phyloP scores from a whole-genome alignment of 2,329 filamentous ascomycete genomes.

The Colletotrichum kahawae region DNA sequence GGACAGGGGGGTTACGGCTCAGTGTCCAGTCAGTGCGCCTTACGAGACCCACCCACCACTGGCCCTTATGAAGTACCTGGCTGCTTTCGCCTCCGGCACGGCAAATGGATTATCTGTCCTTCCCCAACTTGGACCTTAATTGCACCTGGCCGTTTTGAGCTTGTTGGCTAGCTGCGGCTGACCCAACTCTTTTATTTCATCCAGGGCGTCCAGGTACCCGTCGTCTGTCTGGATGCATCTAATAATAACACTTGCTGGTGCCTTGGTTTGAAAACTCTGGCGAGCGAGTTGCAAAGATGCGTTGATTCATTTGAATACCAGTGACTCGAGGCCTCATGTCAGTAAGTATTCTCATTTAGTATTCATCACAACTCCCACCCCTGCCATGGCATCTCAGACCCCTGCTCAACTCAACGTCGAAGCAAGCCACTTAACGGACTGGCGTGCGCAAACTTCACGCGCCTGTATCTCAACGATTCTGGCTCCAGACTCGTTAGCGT shows the following conservation, averaged over 20 bases:
- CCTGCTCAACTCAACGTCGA: neutral
- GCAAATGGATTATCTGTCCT: slow-evolving; percentile 24
- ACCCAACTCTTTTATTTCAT: neutral
- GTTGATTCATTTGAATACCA: neutral
- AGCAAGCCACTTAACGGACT: neutral
- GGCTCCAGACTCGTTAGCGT: neutral
- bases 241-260: neutral
- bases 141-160: neutral
- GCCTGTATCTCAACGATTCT: neutral
- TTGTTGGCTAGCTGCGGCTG: neutral
- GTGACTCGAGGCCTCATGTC: neutral
- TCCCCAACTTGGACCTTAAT: slow-evolving; percentile 1
- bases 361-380: neutral
- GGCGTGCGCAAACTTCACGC: neutral
- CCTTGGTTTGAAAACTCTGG: neutral
- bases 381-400: neutral
- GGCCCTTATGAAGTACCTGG: neutral
- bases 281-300: neutral
- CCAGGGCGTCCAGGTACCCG: neutral
- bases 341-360: neutral
- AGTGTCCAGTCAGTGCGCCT: slow-evolving; percentile 5
- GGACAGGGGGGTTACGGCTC: slow-evolving; percentile 23
- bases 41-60: neutral
- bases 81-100: slow-evolving; percentile 3
- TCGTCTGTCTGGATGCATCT: neutral